phyloP scores from a whole-genome alignment of 2,329 filamentous ascomycete genomes.

The Aspergillus ruber region DNA sequence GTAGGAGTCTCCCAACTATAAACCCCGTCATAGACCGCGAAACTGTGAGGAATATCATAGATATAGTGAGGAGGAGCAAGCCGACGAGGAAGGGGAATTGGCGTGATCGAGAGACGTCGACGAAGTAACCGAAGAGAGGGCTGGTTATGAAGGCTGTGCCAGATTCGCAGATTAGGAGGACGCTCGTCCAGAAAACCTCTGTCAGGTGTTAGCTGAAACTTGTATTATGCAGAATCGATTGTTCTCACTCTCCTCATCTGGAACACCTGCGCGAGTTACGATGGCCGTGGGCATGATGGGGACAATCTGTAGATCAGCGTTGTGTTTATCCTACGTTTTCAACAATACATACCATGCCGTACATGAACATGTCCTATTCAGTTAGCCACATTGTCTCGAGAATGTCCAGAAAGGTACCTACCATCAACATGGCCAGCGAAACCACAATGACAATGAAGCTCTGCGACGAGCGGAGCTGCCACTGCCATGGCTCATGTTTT shows the following conservation, averaged over 20 bases:
- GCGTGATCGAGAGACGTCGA: conserved; percentile 28
- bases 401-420: not conserved
- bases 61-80: conserved; percentile 43
- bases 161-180: conserved; percentile 11
- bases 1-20: conserved; percentile 47
- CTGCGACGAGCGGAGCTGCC: not conserved
- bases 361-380: not conserved
- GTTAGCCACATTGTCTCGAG: not conserved
- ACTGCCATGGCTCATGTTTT: not conserved
- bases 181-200: conserved; percentile 12
- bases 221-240: not conserved
- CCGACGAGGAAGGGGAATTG: conserved; percentile 53
- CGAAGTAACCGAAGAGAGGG: conserved; percentile 13
- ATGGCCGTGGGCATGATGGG: conserved; percentile 5
- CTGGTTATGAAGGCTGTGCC: conserved; percentile 9
- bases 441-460: not conserved
- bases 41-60: conserved; percentile 49
- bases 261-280: conserved; percentile 1
- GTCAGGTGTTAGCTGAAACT: not conserved
- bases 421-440: not conserved
- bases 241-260: conserved; percentile 1
- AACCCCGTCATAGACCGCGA: conserved; percentile 44
- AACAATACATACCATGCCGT: not conserved
- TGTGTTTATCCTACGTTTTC: too few relatives aligned
- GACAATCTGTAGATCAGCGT: conserved; percentile 1